These are phyloP conservation scores for Candida manassasensis DNA, from an alignment of 805 yeast genomes.

Conservation along the genomic window DNA sequence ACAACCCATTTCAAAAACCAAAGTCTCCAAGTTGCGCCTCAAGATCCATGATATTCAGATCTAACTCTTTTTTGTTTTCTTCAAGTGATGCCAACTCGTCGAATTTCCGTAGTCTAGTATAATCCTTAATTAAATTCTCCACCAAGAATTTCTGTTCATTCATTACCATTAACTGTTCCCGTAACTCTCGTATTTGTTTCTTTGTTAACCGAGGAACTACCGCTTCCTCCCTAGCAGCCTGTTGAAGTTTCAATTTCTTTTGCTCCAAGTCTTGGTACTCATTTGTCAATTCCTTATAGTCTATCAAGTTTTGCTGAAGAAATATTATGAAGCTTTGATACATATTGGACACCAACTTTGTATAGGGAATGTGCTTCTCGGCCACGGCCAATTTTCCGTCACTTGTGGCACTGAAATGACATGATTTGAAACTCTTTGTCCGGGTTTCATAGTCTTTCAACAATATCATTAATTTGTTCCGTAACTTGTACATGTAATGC, in stretches of 20 bases:
- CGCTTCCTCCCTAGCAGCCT: conserved; percentile 1
- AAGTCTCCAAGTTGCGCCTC: conserved; percentile 53
- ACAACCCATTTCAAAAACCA: conserved; percentile 32
- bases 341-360: conserved; percentile 46
- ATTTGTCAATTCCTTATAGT: conserved; percentile 57
- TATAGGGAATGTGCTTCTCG: conserved; percentile 10
- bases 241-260: conserved; percentile 10
- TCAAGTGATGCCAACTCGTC: conserved; percentile 68
- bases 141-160: conserved; percentile 79
- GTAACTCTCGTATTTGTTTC: conserved; percentile 48
- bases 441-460: conserved; percentile 31
- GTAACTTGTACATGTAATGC: conserved; percentile 15
- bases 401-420: conserved; percentile 12
- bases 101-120: conserved; percentile 64
- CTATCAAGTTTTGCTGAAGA: conserved; percentile 63
- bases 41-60: conserved; percentile 42
- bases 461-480: conserved; percentile 18
- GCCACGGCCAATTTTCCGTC: conserved; percentile 10
- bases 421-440: conserved; percentile 18
- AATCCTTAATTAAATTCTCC: conserved; percentile 55
- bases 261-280: conserved; percentile 30
- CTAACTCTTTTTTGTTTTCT: conserved; percentile 54
- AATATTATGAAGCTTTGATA: conserved; percentile 52
- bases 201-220: conserved; percentile 35
- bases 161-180: conserved; percentile 80